Evolutionary conservation across 768 basidiomycete species (phyloP).

Genomic region (Amanita rimosa): DNA sequence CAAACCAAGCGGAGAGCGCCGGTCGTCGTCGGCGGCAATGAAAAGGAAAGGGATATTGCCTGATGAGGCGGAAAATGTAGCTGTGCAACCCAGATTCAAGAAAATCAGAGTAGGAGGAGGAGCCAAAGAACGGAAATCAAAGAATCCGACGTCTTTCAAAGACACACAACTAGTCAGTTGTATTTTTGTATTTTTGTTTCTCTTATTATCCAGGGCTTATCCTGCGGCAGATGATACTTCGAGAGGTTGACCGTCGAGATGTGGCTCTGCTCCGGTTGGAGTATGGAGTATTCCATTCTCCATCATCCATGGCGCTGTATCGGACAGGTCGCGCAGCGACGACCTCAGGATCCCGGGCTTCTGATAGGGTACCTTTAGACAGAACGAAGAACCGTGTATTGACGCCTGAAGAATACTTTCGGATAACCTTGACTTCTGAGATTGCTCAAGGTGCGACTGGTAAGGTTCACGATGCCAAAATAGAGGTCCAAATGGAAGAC

Average conservation of each 20-base stretch:
- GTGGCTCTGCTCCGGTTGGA: not conserved
- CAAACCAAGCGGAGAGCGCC: no score
- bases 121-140: no score
- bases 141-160: no score
- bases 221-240: not conserved
- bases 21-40: no score
- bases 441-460: not conserved
- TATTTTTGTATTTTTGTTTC: no score
- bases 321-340: not conserved
- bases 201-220: not conserved
- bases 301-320: not conserved
- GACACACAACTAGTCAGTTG: no score
- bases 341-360: no score
- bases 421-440: not conserved
- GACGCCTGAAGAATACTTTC: not conserved
- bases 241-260: not conserved
- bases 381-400: not conserved
- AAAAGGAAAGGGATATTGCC: no score
- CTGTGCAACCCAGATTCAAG: no score
- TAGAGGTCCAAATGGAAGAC: not conserved
- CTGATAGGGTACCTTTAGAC: no score
- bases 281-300: not conserved
- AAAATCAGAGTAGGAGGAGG: no score
- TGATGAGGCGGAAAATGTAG: no score
- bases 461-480: not conserved